Conservation (phyloP, 2,329 filamentous ascomycete species). For the Aspergillus neotritici region DNA sequence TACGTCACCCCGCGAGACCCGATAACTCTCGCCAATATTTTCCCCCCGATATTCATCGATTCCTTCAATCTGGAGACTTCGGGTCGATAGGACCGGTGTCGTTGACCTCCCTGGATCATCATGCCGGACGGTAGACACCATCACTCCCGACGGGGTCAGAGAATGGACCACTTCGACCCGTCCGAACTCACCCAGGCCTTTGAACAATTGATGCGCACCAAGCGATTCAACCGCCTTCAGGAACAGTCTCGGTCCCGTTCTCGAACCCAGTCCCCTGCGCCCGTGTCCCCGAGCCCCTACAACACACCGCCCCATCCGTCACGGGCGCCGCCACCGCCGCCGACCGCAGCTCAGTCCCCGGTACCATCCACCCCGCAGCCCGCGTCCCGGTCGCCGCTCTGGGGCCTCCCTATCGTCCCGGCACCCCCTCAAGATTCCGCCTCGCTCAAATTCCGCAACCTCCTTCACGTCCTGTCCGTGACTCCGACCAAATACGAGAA, state of each 20-base stretch:
- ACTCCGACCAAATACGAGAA: slow-evolving; percentile 96
- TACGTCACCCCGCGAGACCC: no score
- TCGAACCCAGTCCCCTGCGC: slow-evolving; percentile 52
- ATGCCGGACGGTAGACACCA: slow-evolving; percentile 36
- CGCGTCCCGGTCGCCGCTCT: slow-evolving; percentile 35
- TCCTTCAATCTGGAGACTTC: slow-evolving; percentile 23
- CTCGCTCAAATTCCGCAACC: slow-evolving; percentile 71
- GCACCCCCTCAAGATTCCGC: slow-evolving; percentile 67
- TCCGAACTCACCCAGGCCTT: slow-evolving; percentile 76
- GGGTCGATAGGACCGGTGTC: slow-evolving; percentile 17
- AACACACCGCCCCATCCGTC: slow-evolving; percentile 25
- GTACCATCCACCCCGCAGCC: slow-evolving; percentile 16
- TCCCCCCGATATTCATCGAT: neutral
- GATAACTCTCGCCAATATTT: slow-evolving; percentile 1
- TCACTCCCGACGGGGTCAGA: slow-evolving; percentile 27
- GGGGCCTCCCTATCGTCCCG: slow-evolving; percentile 64
- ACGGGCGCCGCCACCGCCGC: slow-evolving; percentile 33
- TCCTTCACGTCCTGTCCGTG: slow-evolving; percentile 76
- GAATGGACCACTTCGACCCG: slow-evolving; percentile 59
- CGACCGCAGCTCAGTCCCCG: slow-evolving; percentile 19
- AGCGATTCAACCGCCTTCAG: slow-evolving; percentile 77
- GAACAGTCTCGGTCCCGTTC: slow-evolving; percentile 55
- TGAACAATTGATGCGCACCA: slow-evolving; percentile 78
- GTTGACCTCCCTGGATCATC: slow-evolving; percentile 21
- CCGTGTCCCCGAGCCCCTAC: slow-evolving; percentile 13